These are phyloP conservation scores for Pseudogymnoascus sp. DNA, from an alignment of 2,329 filamentous ascomycete genomes.

Conservation along the genomic window DNA sequence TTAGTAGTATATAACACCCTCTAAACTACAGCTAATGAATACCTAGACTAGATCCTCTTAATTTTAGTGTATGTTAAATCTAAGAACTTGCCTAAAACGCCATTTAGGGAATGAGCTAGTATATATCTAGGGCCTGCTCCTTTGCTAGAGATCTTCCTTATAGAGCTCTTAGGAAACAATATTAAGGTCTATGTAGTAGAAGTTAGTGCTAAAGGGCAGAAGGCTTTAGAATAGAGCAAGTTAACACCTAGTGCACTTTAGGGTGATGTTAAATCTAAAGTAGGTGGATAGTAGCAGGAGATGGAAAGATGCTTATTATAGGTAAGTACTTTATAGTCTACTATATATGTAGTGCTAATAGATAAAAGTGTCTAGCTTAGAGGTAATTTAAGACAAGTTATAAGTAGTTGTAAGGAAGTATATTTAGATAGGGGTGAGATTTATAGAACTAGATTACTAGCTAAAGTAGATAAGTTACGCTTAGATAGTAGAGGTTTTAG, in stretches of 20 bases:
- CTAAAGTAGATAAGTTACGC: no score
- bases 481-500: no score
- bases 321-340: no score
- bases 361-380: no score
- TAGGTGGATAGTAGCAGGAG: no score
- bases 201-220: neutral
- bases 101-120: neutral
- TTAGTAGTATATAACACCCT: neutral
- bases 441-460: no score
- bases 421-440: no score
- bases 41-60: neutral
- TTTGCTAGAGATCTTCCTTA: neutral
- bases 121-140: neutral
- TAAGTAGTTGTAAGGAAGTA: no score
- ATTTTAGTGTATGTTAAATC: neutral
- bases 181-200: neutral
- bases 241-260: neutral
- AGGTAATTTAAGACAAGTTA: no score
- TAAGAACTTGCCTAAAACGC: neutral
- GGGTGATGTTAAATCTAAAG: neutral
- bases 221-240: neutral
- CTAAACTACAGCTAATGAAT: neutral
- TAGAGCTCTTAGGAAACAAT: neutral
- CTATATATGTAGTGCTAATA: no score
- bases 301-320: no score